Evolutionary conservation across 345 rosid genomes (phyloP), one percentile per base, ranked within the genome.

Genomic region (Arabidopsis thaliana): DNA sequence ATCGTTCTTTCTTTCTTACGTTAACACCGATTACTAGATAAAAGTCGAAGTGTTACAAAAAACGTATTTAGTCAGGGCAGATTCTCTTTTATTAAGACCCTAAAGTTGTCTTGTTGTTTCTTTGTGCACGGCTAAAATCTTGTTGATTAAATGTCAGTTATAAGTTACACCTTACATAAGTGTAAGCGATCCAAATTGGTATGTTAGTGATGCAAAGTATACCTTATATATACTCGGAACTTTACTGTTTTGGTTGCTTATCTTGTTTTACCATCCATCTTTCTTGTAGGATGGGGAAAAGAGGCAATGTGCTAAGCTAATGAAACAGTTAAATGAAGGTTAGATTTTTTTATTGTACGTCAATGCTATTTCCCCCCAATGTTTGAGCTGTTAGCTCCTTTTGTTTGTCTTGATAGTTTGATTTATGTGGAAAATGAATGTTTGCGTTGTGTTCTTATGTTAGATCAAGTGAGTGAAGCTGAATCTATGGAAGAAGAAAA

Each of bases 291-390:
- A 34, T 33, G 75, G 57, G 40, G 8, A 76, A 52, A 55, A 63
- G 25, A 76, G 75, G 28, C 75, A 62, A 65, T 69, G 80, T 61
- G 75, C 70, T 16, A 62, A 28, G 71, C 52, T 69, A 23, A 20
- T 76, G 4, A 62, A 69, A 55, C 59, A 10, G 45, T 25, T 12
- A 0, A 52, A 8, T 4, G 64, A 59, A 51, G 74, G 79, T 67
- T 30, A 59, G n/a, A 5, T 25, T 25, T 44, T 44, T 38, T 10
- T 42, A 2, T 55, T 34, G 8, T 34, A 33, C 28, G 4, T 8
- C 23, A 8, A 30, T 24, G 3, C 22, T n/a, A 14, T 1, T 5
- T 14, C n/a, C 0, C 50, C 50, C 22, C 2, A 45, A 53, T 36
- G 41, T 37, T 59, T 59, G 36, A 24, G 34, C 16, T 40, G 33